phyloP scores from a whole-genome alignment of 1,284 basidiomycete species.

The Pseudozyma hubeiensis region DNA sequence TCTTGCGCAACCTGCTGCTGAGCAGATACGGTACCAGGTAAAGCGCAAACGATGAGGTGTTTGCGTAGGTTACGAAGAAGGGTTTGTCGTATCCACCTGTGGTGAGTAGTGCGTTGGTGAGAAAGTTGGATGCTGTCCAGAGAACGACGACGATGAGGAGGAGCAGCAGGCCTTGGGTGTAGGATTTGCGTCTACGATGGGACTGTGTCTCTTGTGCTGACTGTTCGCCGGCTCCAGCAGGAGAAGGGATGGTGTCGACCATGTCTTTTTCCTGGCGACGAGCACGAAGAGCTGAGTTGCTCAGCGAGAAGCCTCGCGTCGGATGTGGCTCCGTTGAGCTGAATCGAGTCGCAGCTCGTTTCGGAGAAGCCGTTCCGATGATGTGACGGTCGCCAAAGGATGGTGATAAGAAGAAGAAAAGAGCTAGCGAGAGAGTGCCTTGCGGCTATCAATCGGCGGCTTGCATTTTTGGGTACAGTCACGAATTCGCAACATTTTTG shows the following conservation, averaged over 20 bases:
- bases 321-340: no score
- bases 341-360: no score
- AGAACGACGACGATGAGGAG: slow-evolving; percentile 83
- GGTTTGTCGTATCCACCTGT: slow-evolving; percentile 66
- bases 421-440: no score
- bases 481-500: no score
- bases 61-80: slow-evolving; percentile 80
- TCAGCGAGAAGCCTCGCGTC: neutral
- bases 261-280: neutral
- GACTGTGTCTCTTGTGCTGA: slow-evolving; percentile 12
- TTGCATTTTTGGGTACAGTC: no score
- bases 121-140: slow-evolving; percentile 74
- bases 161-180: slow-evolving; percentile 78
- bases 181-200: slow-evolving; percentile 66
- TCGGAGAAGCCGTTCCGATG: no score
- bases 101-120: slow-evolving; percentile 65
- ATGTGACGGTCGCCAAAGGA: no score
- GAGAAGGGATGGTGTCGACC: slow-evolving; percentile 17
- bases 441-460: no score
- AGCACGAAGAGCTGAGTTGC: neutral
- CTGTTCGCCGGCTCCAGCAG: slow-evolving; percentile 1
- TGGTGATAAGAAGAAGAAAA: no score
- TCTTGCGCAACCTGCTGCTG: slow-evolving; percentile 15
- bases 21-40: slow-evolving; percentile 82
- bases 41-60: slow-evolving; percentile 86